These are phyloP conservation scores for Cercophora sp. DNA, from an alignment of 495 filamentous ascomycete genomes.

Conservation along the genomic window DNA sequence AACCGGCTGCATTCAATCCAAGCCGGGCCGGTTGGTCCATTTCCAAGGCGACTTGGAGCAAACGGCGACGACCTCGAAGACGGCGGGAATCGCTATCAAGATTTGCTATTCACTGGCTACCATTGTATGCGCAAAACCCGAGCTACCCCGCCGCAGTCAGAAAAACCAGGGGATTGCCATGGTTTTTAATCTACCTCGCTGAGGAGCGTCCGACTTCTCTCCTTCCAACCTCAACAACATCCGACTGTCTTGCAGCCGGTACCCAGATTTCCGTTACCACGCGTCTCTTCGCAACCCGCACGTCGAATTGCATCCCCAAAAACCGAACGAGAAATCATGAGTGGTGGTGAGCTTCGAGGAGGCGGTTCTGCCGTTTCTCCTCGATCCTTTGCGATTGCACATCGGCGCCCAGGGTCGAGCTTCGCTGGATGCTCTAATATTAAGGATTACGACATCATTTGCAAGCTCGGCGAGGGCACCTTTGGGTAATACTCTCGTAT, in stretches of 20 bases:
- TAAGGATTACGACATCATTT: constrained; percentile 77
- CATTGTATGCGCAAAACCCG: too few species aligned
- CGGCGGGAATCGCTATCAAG: too few species aligned
- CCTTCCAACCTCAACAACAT: neutral
- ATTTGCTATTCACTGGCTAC: too few species aligned
- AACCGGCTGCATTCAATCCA: too few species aligned
- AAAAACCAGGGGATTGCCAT: constrained; percentile 13
- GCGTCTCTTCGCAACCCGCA: neutral
- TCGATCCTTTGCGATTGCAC: constrained; percentile 40
- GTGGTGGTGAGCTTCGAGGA: constrained; percentile 17
- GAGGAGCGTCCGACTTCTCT: constrained; percentile 19
- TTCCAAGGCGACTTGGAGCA: too few species aligned
- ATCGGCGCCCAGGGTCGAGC: constrained; percentile 44
- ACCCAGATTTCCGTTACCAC: neutral
- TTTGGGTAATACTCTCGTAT: constrained; percentile 64
- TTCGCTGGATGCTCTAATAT: constrained; percentile 88
- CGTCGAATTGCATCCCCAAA: neutral
- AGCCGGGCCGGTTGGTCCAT: too few species aligned
- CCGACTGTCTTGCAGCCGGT: neutral
- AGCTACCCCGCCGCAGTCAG: too few species aligned
- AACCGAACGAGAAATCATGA: constrained; percentile 20
- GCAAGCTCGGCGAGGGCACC: constrained; percentile 94
- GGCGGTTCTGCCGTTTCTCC: constrained; percentile 30
- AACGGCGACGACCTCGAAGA: too few species aligned
- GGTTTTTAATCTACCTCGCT: constrained; percentile 12